Conservation (phyloP, 495 filamentous ascomycete genomes). For the Bacidia gigantensis region DNA sequence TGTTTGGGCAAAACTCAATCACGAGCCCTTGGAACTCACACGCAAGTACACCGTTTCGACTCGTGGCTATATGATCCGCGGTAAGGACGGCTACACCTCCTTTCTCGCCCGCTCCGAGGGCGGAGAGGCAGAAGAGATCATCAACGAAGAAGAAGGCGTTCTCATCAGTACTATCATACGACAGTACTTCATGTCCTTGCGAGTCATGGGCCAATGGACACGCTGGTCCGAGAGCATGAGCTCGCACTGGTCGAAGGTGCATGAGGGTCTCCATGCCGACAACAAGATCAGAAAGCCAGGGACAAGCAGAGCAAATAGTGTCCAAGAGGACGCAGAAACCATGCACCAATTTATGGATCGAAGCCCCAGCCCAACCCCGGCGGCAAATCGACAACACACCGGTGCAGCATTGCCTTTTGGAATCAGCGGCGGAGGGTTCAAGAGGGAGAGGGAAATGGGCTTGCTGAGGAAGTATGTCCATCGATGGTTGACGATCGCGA, state of each 20-base stretch:
- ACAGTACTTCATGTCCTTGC: constrained; percentile 78
- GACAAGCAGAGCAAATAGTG: constrained; percentile 9
- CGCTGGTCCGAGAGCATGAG: constrained; percentile 44
- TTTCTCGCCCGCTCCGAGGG: constrained; percentile 56
- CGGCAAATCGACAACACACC: neutral
- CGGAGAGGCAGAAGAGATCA: constrained; percentile 58
- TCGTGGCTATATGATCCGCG: constrained; percentile 71
- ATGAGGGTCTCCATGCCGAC: constrained; percentile 35
- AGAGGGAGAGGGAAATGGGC: constrained; percentile 25
- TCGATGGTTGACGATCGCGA: constrained; percentile 64
- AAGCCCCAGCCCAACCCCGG: neutral
- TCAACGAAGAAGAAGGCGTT: constrained; percentile 74
- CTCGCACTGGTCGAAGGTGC: constrained; percentile 49
- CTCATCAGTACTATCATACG: constrained; percentile 71
- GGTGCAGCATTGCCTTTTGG: neutral
- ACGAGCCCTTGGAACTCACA: constrained; percentile 42
- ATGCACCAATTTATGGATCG: neutral
- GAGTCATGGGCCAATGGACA: constrained; percentile 63
- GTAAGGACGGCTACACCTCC: constrained; percentile 72
- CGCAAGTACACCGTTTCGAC: constrained; percentile 57
- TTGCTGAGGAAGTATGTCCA: constrained; percentile 46
- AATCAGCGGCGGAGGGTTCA: constrained; percentile 3
- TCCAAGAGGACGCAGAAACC: neutral
- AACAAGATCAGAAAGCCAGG: constrained; percentile 26
- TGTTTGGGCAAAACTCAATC: constrained; percentile 43